A percentile compares a stretch with the other conserved stretches of the same genome.
Conservation (phyloP, 2,329 filamentous ascomycete genomes). For the Sporothrix phasma region DNA sequence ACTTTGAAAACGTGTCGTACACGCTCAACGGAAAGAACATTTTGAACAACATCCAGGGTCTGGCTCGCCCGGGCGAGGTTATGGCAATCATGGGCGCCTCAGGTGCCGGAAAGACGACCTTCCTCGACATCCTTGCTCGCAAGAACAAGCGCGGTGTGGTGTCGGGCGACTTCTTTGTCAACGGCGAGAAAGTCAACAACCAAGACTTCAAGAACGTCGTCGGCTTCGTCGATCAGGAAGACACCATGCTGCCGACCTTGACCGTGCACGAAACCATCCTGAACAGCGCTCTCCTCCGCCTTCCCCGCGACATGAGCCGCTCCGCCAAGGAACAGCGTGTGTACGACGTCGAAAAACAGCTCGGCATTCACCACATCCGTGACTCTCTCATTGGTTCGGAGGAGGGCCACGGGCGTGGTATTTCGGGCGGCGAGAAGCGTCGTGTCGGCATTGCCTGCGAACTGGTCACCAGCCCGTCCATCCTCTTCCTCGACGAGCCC, state of each 20-base stretch:
- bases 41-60: conserved; percentile 66
- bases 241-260: conserved; percentile 89
- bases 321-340: conserved; percentile 85
- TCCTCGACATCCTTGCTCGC: conserved; percentile 86
- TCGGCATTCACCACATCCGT: conserved; percentile 88
- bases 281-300: conserved; percentile 79
- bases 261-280: conserved; percentile 97
- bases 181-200: conserved; percentile 81
- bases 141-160: conserved; percentile 88
- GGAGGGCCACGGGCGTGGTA: conserved; percentile 85
- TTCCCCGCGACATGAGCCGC: conserved; percentile 86
- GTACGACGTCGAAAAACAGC: conserved; percentile 86
- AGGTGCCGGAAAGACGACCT: conserved; percentile 93
- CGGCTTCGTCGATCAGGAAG: conserved; percentile 96
- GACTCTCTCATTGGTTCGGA: conserved; percentile 94
- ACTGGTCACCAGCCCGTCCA: conserved; percentile 91
- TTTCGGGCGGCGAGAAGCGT: conserved; percentile 93
- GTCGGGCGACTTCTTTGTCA: conserved; percentile 78
- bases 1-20: conserved; percentile 84
- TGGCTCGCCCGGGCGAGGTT: conserved; percentile 89
- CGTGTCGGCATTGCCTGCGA: conserved; percentile 96
- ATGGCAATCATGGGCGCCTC: conserved; percentile 98
- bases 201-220: conserved; percentile 82
- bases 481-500: conserved; percentile 92
- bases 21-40: conserved; percentile 81